A percentile compares a stretch with the other conserved stretches of the same genome.
Conservation (phyloP, 495 filamentous ascomycete genomes). For the Podospora appendiculata region DNA sequence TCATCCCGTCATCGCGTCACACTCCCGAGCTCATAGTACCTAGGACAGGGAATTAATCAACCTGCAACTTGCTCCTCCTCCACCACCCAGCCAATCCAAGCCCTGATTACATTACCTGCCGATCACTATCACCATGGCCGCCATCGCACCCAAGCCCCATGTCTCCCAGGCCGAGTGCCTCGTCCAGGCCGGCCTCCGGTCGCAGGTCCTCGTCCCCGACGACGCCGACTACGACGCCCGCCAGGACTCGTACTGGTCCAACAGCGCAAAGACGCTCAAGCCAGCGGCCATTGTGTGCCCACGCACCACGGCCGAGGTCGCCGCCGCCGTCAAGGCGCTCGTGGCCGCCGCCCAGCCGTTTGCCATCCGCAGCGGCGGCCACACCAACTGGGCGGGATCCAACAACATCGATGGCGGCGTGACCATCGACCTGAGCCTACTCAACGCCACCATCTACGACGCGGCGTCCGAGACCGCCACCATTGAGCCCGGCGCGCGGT, state of each 20-base stretch:
- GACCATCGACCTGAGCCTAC: slow-evolving; percentile 40
- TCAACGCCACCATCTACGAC: slow-evolving; percentile 32
- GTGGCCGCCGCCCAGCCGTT: slow-evolving; percentile 30
- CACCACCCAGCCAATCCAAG: too few relatives aligned
- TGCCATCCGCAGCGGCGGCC: slow-evolving; percentile 44
- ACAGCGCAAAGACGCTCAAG: slow-evolving; percentile 24
- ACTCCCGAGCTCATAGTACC: too few relatives aligned
- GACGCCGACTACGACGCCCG: slow-evolving; percentile 5
- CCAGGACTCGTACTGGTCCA: slow-evolving; percentile 36
- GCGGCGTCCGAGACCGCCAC: slow-evolving; percentile 16
- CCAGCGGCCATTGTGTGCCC: slow-evolving; percentile 35
- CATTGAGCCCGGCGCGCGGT: slow-evolving; percentile 37
- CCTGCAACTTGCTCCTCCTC: too few relatives aligned
- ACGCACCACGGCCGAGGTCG: slow-evolving; percentile 24
- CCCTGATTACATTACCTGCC: too few relatives aligned
- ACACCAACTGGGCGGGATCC: slow-evolving; percentile 35
- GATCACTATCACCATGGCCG: too few relatives aligned
- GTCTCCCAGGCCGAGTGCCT: neutral
- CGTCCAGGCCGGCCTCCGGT: neutral
- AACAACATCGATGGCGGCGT: slow-evolving; percentile 44
- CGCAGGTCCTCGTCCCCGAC: slow-evolving; percentile 2
- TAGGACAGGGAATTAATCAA: too few relatives aligned
- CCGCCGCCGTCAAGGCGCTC: slow-evolving; percentile 22
- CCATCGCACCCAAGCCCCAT: too few relatives aligned
- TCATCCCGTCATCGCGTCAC: too few relatives aligned